A percentile compares a stretch with the other conserved stretches of the same genome.
Evolutionary conservation across 805 yeast species (phyloP).

Genomic region (Suhomyces faveliae): DNA sequence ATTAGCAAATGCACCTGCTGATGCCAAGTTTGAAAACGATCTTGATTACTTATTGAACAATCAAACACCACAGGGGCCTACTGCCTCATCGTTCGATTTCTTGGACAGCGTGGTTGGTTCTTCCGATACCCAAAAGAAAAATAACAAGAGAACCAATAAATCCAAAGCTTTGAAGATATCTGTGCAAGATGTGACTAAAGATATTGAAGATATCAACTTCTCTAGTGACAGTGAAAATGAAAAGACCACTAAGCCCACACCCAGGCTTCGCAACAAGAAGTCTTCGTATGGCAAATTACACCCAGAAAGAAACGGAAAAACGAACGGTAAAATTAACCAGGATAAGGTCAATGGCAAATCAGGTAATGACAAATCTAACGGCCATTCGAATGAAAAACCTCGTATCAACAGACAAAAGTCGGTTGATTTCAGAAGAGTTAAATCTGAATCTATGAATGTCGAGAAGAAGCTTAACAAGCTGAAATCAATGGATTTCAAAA

Average conservation of each 20-base stretch:
- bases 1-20: constrained; percentile 11
- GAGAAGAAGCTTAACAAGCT: constrained; percentile 10
- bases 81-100: neutral
- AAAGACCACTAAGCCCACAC: constrained; percentile 2
- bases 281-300: constrained; percentile 6
- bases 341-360: neutral
- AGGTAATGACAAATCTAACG: neutral
- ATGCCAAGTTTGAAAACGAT: constrained; percentile 28
- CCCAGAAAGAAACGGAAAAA: neutral
- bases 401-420: constrained; percentile 9
- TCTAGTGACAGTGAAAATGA: constrained; percentile 25
- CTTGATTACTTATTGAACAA: constrained; percentile 27
- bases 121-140: constrained; percentile 5
- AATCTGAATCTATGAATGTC: constrained; percentile 8
- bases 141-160: neutral
- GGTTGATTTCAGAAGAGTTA: constrained; percentile 10
- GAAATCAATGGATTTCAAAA: constrained; percentile 13
- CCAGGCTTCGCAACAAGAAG: constrained; percentile 4
- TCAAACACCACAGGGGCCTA: neutral
- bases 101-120: neutral
- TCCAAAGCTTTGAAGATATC: constrained; percentile 11
- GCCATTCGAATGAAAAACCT: neutral
- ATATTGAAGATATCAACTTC: constrained; percentile 25
- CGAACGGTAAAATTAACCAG: constrained; percentile 4
- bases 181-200: constrained; percentile 26